phyloP scores from a whole-genome alignment of 176 grass and related monocot genomes.

The Coix lacrymajobi region DNA sequence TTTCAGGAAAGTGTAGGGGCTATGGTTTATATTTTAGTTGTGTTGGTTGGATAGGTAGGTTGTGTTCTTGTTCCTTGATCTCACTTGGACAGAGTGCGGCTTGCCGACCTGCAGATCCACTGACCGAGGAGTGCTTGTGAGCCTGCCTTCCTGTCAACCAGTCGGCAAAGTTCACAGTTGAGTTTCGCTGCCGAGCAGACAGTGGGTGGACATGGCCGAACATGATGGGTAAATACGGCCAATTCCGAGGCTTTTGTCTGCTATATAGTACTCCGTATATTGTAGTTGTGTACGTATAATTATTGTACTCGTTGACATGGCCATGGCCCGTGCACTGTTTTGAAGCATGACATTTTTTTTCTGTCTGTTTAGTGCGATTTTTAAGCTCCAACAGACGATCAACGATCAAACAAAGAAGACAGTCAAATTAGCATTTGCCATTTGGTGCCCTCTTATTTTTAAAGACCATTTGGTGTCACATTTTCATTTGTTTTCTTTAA shows the following conservation, averaged over 20 bases:
- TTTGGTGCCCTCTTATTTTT: not conserved
- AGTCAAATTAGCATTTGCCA: not conserved
- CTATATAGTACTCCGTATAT: not conserved
- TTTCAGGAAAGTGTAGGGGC: slow-evolving; percentile 47
- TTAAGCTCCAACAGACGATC: not conserved
- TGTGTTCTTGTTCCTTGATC: not conserved
- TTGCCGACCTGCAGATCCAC: not conserved
- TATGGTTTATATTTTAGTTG: not conserved
- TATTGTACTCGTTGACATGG: not conserved
- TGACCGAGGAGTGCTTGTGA: not conserved
- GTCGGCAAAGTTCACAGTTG: not conserved
- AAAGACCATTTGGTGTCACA: not conserved
- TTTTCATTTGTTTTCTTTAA: not conserved
- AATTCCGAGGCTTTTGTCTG: not conserved
- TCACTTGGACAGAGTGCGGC: not conserved
- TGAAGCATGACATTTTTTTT: not conserved
- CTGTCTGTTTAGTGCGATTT: not conserved
- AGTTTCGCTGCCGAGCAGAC: not conserved
- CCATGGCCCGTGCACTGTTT: not conserved
- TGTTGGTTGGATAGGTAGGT: not conserved
- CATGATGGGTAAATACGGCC: not conserved
- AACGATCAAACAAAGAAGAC: not conserved
- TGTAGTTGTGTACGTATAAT: not conserved
- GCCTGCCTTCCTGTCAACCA: not conserved
- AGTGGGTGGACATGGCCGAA: not conserved